These are phyloP conservation scores for Tolypocladium guangdongense DNA, from an alignment of 2,329 filamentous ascomycete species.

Conservation along the genomic window DNA sequence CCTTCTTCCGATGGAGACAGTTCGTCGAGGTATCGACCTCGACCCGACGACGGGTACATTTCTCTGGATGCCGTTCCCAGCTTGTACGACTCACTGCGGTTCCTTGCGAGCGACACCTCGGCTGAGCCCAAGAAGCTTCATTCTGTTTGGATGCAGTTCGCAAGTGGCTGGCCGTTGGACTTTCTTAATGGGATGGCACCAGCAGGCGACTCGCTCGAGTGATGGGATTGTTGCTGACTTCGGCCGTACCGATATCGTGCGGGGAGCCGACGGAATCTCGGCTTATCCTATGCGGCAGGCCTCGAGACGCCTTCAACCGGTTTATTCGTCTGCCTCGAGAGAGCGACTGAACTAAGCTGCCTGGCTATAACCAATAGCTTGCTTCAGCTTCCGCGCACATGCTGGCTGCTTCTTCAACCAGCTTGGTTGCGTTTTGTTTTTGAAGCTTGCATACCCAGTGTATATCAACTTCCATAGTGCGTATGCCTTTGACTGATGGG, in stretches of 20 bases:
- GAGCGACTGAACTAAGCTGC: neutral
- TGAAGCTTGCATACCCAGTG: neutral
- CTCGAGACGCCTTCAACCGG: neutral
- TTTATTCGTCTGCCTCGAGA: neutral
- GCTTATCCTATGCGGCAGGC: neutral
- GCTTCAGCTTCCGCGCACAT: neutral
- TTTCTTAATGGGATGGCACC: neutral
- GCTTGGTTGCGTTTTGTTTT: neutral
- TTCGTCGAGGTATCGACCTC: neutral
- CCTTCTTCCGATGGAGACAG: neutral
- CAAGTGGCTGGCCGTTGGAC: conserved; percentile 1
- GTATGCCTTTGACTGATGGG: neutral
- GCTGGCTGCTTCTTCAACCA: neutral
- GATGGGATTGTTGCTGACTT: neutral
- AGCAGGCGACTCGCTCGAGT: neutral
- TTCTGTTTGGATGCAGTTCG: conserved; percentile 2
- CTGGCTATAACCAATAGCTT: neutral
- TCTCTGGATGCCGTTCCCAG: neutral
- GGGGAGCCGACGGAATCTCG: neutral
- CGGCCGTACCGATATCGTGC: neutral
- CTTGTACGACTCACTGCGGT: conserved; percentile 1
- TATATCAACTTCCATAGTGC: conserved; percentile 4
- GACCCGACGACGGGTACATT: conserved; percentile 1
- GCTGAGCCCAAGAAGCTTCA: conserved; percentile 2
- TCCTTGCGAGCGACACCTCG: conserved; percentile 1